Percentiles rank a stretch among this genome's conserved stretches.
Conservation (phyloP, 140 eudicot species). For the Bidens hawaiensis region DNA sequence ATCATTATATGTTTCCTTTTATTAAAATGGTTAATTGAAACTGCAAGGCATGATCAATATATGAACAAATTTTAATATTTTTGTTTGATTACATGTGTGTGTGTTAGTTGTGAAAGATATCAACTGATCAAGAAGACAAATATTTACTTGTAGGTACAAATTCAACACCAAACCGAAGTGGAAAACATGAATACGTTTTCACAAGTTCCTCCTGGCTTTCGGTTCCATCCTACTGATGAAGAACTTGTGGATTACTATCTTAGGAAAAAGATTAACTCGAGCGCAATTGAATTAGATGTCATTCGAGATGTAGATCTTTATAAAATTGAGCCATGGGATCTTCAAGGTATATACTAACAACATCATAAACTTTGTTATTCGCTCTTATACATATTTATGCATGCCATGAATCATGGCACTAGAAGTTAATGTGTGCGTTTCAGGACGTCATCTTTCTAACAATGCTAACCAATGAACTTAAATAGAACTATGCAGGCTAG, state of each 20-base stretch:
- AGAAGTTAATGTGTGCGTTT: no score
- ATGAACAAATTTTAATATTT: not conserved
- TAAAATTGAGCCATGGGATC: conserved; percentile 96
- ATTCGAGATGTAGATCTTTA: conserved; percentile 85
- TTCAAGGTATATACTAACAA: conserved; percentile 48
- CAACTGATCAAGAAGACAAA: conserved; percentile 26
- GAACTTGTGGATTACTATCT: conserved; percentile 90
- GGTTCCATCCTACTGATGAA: conserved; percentile 92
- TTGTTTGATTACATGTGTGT: not conserved
- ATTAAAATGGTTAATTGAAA: no score
- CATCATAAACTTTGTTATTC: conserved; percentile 5
- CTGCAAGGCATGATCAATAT: not conserved
- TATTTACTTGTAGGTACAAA: conserved; percentile 36
- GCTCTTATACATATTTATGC: not conserved
- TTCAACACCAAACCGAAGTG: not conserved
- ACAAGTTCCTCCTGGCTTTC: conserved; percentile 90
- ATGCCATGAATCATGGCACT: no score
- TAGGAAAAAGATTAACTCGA: conserved; percentile 60
- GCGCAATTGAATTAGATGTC: conserved; percentile 70
- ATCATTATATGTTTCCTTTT: not conserved
- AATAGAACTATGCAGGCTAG: conserved; percentile 74
- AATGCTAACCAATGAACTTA: conserved; percentile 1
- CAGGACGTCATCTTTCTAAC: no score
- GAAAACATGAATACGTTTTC: conserved; percentile 54
- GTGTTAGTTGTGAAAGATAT: not conserved